Percentiles rank a stretch among this genome's conserved stretches.
phyloP scores from a whole-genome alignment of 768 basidiomycete species.

The Lentinula sp. region DNA sequence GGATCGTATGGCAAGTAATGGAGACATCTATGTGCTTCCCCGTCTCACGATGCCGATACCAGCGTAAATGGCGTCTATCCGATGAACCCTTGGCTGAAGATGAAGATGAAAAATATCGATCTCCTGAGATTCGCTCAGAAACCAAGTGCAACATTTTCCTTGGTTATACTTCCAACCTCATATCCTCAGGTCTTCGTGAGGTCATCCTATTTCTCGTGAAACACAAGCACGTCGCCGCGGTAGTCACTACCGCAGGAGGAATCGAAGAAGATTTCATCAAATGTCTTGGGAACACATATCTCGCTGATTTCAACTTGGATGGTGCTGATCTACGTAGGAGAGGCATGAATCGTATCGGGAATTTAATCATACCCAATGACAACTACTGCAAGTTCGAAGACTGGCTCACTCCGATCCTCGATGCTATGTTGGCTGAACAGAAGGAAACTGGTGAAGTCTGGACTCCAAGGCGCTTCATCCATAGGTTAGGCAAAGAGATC shows the following conservation, averaged over 20 bases:
- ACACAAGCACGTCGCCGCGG: slow-evolving; percentile 79
- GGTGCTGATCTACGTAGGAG: slow-evolving; percentile 80
- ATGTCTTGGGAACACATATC: slow-evolving; percentile 93
- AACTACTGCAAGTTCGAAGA: slow-evolving; percentile 99
- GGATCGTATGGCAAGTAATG: slow-evolving; percentile 74
- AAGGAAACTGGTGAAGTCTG: slow-evolving; percentile 61
- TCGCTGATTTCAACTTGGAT: slow-evolving; percentile 89
- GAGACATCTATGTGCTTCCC: background rate
- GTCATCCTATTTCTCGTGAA: slow-evolving; percentile 89
- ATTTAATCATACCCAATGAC: slow-evolving; percentile 93
- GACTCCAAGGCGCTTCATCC: slow-evolving; percentile 94
- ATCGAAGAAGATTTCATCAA: slow-evolving; percentile 99
- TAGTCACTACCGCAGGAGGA: slow-evolving; percentile 97
- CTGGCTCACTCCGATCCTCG: slow-evolving; percentile 94
- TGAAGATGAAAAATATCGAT: slow-evolving; percentile 61
- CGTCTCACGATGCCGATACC: background rate
- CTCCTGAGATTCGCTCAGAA: slow-evolving; percentile 54
- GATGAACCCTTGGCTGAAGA: slow-evolving; percentile 72
- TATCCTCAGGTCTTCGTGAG: slow-evolving; percentile 95
- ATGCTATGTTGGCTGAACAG: slow-evolving; percentile 88
- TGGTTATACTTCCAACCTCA: slow-evolving; percentile 97
- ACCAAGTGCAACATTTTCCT: slow-evolving; percentile 88
- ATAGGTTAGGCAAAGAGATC: slow-evolving; percentile 93
- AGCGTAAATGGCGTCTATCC: slow-evolving; percentile 88
- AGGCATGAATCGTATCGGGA: slow-evolving; percentile 98